Conservation (phyloP, 129 eudicot species). For the Cynara cardunculus region DNA sequence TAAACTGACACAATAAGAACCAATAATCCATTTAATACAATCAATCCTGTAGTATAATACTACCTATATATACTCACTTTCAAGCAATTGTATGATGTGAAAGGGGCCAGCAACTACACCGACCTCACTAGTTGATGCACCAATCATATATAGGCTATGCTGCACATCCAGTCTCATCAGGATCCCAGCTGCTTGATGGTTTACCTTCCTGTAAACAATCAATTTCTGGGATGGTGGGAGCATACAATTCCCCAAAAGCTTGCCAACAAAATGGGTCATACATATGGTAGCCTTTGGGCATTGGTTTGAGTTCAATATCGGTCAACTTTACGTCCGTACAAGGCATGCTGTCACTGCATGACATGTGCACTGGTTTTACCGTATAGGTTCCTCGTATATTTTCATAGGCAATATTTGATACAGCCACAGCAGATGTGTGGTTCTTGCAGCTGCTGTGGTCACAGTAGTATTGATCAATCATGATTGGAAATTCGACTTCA, state of each 20-base stretch:
- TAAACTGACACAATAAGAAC: conserved; percentile 21
- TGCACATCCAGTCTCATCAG: conserved; percentile 53
- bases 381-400: conserved; percentile 86
- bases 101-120: conserved; percentile 57
- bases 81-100: conserved; percentile 9
- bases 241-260: conserved; percentile 65
- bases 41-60: conserved; percentile 16
- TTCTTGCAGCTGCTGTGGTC: conserved; percentile 80
- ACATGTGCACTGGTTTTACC: conserved; percentile 83
- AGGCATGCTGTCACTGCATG: conserved; percentile 85
- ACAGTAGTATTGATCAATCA: conserved; percentile 91
- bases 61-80: conserved; percentile 23
- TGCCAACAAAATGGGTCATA: conserved; percentile 87
- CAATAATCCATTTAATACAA: conserved; percentile 31
- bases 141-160: conserved; percentile 11
- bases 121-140: conserved; percentile 60
- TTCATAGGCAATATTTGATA: conserved; percentile 79
- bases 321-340: conserved; percentile 71
- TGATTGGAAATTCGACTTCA: conserved; percentile 78
- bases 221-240: conserved; percentile 72
- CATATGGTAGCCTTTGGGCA: conserved; percentile 58
- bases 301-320: conserved; percentile 60
- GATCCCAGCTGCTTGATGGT: conserved; percentile 65
- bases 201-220: conserved; percentile 66
- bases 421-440: conserved; percentile 80